A percentile compares a stretch with the other conserved stretches of the same genome.
Evolutionary conservation across 73 alveolate species (phyloP).

Genomic region (Effrenium voratum): DNA sequence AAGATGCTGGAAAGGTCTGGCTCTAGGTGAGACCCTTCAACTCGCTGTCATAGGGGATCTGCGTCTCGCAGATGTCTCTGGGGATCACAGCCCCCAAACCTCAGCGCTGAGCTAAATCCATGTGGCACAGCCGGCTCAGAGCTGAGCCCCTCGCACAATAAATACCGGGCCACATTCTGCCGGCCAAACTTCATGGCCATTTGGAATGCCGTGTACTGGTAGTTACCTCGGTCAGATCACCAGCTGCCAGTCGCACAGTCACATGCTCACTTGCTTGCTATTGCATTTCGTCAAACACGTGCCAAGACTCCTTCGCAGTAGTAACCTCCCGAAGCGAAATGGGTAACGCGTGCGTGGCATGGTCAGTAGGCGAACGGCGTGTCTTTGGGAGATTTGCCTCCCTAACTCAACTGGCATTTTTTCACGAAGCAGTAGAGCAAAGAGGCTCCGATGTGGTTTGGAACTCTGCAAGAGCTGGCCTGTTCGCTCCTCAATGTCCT

Average conservation of each 20-base stretch:
- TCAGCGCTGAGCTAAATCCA: not conserved
- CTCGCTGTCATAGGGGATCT: conserved; percentile 83
- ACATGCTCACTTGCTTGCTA: no score
- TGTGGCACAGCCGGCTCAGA: not conserved
- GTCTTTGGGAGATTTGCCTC: no score
- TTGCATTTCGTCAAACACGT: no score
- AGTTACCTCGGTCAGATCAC: no score
- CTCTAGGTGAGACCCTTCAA: conserved; percentile 80
- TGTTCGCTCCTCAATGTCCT: conserved; percentile 74
- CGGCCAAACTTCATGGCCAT: conserved; percentile 92
- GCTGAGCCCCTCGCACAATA: conserved; percentile 29
- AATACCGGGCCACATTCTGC: conserved; percentile 53
- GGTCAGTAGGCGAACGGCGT: not conserved
- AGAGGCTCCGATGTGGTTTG: no score
- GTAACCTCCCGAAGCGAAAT: conserved; percentile 27
- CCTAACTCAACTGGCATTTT: no score
- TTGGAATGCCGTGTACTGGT: conserved; percentile 86
- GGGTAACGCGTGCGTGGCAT: not conserved
- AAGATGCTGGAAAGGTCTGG: no score
- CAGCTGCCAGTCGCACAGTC: no score
- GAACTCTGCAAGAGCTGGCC: conserved; percentile 11
- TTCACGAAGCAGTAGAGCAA: no score
- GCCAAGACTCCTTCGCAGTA: conserved; percentile 59
- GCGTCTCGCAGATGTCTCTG: conserved; percentile 93
- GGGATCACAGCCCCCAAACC: conserved; percentile 91